phyloP scores from a whole-genome alignment of 2,329 filamentous ascomycete species.

The Graphium sp. region DNA sequence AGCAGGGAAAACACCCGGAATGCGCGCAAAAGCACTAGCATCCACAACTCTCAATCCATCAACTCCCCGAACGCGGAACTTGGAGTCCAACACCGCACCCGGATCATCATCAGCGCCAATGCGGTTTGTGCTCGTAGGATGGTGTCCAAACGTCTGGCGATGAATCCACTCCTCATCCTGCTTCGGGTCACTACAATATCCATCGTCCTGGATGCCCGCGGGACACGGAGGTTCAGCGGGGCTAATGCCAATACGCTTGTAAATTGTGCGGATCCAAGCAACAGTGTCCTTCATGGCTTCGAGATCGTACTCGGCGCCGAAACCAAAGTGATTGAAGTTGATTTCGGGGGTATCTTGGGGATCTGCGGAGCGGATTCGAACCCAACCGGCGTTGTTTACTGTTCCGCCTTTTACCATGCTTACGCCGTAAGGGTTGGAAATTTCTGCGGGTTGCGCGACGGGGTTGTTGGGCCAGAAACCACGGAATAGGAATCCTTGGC shows the following conservation, averaged over 20 bases:
- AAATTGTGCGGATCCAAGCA: conserved; percentile 12
- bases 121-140: conserved; percentile 35
- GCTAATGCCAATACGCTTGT: conserved; percentile 7
- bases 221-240: conserved; percentile 8
- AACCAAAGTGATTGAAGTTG: conserved; percentile 37
- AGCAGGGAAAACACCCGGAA: conserved; percentile 27
- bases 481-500: conserved; percentile 4
- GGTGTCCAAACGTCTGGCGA: conserved; percentile 34
- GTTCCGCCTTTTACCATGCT: conserved; percentile 6
- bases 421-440: conserved; percentile 3
- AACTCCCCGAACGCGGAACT: conserved; percentile 39
- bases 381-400: conserved; percentile 41
- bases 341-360: conserved; percentile 47
- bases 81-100: conserved; percentile 37
- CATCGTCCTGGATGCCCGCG: conserved; percentile 6
- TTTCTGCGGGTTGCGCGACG: conserved; percentile 2
- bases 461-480: conserved; percentile 5
- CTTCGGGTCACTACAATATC: conserved; percentile 14
- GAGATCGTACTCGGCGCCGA: conserved; percentile 26
- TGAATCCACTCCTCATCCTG: conserved; percentile 21
- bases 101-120: conserved; percentile 37
- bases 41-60: conserved; percentile 42
- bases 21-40: conserved; percentile 37
- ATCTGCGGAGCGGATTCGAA: conserved; percentile 40
- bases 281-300: conserved; percentile 17